phyloP scores from a whole-genome alignment of 2,329 filamentous ascomycete species.

The Exophiala alcalophila region DNA sequence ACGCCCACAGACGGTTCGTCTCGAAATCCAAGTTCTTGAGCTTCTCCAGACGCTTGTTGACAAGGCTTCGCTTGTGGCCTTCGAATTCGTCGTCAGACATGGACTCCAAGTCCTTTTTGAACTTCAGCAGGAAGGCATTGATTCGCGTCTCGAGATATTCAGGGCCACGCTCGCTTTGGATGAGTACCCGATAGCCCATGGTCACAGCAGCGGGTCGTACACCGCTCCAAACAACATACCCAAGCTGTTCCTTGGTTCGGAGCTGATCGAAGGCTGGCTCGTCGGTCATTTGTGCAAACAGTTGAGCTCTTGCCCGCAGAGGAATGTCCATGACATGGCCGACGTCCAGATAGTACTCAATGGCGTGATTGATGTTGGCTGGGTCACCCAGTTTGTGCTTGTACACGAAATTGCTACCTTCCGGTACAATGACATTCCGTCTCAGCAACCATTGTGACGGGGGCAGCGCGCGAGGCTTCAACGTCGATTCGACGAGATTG shows the following conservation, averaged over 20 bases:
- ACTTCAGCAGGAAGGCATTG: constrained; percentile 73
- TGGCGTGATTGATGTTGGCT: constrained; percentile 83
- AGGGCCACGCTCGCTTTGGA: constrained; percentile 86
- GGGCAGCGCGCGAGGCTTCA: constrained; percentile 72
- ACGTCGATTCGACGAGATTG: constrained; percentile 71
- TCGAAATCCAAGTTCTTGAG: constrained; percentile 89
- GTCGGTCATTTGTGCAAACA: constrained; percentile 85
- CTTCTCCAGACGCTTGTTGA: constrained; percentile 84
- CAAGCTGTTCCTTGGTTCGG: constrained; percentile 90
- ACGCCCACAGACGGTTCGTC: constrained; percentile 75
- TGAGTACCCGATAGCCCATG: constrained; percentile 81
- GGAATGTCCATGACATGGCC: constrained; percentile 66
- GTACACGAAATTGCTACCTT: constrained; percentile 80
- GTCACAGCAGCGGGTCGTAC: constrained; percentile 69
- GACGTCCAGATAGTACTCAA: constrained; percentile 73
- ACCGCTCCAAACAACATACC: constrained; percentile 91
- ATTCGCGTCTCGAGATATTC: constrained; percentile 84
- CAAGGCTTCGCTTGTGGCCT: constrained; percentile 81
- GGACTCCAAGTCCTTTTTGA: constrained; percentile 62
- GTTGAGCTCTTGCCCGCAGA: constrained; percentile 70
- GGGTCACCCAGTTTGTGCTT: constrained; percentile 77
- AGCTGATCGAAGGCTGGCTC: constrained; percentile 94
- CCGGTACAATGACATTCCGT: constrained; percentile 72
- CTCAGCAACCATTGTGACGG: constrained; percentile 74
- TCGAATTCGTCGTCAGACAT: constrained; percentile 87